A percentile compares a stretch with the other conserved stretches of the same genome.
Evolutionary conservation across 345 rosid genomes (phyloP).

Genomic region (Abelmoschus esculentus): DNA sequence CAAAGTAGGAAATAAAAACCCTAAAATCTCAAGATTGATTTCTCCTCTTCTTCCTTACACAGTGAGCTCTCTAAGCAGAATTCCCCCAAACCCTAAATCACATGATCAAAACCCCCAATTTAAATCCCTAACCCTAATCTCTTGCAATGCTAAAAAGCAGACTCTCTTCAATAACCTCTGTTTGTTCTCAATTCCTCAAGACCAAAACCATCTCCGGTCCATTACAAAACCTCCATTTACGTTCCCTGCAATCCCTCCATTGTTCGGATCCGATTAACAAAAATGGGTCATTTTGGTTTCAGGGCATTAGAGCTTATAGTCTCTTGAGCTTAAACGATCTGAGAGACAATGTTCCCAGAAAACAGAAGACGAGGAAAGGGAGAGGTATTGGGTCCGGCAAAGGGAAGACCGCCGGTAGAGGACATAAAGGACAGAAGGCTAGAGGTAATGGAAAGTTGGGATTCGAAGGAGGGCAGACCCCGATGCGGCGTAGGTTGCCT

Average conservation of each 20-base stretch:
- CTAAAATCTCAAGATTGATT: background rate
- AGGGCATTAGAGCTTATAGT: conserved; percentile 52
- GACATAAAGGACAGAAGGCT: conserved; percentile 95
- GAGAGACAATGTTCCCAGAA: conserved; percentile 77
- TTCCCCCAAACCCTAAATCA: background rate
- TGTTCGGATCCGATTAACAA: conserved; percentile 3
- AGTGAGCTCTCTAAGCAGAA: background rate
- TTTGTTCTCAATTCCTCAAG: conserved; percentile 23
- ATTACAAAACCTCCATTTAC: conserved; percentile 16
- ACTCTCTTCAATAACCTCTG: conserved; percentile 37
- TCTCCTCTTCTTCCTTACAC: background rate
- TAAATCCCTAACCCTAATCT: background rate
- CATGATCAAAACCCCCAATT: background rate
- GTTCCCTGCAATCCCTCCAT: conserved; percentile 12
- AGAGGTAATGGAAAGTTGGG: conserved; percentile 82
- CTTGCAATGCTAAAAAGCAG: conserved; percentile 45
- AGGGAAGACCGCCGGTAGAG: conserved; percentile 95
- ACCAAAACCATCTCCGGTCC: conserved; percentile 19
- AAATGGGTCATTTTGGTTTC: conserved; percentile 18
- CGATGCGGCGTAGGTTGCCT: conserved; percentile 80
- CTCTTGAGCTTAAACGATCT: conserved; percentile 79
- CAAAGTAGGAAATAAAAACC: background rate
- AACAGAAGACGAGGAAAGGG: conserved; percentile 90
- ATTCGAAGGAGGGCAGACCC: conserved; percentile 97
- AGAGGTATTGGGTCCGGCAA: conserved; percentile 97